Evolutionary conservation across 2,329 filamentous ascomycete genomes (phyloP).

Genomic region (Claviceps sorghi): DNA sequence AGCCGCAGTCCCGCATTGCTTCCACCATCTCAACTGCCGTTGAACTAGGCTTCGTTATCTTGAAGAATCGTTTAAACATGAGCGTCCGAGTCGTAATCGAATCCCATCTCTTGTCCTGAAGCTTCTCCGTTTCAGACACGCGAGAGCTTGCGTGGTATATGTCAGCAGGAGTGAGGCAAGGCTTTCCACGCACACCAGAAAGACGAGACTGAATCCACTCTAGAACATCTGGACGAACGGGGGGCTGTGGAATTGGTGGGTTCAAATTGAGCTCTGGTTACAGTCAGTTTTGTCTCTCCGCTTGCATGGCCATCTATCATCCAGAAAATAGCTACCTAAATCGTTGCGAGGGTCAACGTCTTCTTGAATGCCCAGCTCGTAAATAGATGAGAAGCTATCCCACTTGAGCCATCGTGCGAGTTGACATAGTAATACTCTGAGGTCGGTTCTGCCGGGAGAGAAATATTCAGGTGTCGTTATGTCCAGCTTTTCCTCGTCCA

Average conservation of each 20-base stretch:
- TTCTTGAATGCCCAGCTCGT: slow-evolving; percentile 39
- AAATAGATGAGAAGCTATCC: slow-evolving; percentile 31
- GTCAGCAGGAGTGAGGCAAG: slow-evolving; percentile 29
- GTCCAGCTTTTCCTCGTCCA: slow-evolving; percentile 78
- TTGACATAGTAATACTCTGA: slow-evolving; percentile 68
- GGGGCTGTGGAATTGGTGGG: slow-evolving; percentile 20
- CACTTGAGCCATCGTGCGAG: slow-evolving; percentile 73
- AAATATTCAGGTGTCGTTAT: slow-evolving; percentile 33
- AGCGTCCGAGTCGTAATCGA: slow-evolving; percentile 49
- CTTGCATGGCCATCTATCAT: background rate
- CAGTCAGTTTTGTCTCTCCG: slow-evolving; percentile 4
- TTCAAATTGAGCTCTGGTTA: slow-evolving; percentile 17
- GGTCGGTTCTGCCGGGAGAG: slow-evolving; percentile 29
- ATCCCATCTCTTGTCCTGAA: slow-evolving; percentile 28
- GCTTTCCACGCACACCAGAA: slow-evolving; percentile 19
- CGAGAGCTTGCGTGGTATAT: slow-evolving; percentile 27
- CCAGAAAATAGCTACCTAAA: slow-evolving; percentile 18
- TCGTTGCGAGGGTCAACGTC: slow-evolving; percentile 26
- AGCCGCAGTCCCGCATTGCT: slow-evolving; percentile 54
- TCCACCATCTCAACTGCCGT: slow-evolving; percentile 53
- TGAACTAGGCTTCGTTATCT: slow-evolving; percentile 34
- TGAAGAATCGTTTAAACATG: slow-evolving; percentile 55
- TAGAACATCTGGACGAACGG: slow-evolving; percentile 27
- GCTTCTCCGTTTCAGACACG: slow-evolving; percentile 20
- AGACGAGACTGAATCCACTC: slow-evolving; percentile 39